phyloP scores from a whole-genome alignment of 768 basidiomycete genomes.

The Phanerochaete sordida region DNA sequence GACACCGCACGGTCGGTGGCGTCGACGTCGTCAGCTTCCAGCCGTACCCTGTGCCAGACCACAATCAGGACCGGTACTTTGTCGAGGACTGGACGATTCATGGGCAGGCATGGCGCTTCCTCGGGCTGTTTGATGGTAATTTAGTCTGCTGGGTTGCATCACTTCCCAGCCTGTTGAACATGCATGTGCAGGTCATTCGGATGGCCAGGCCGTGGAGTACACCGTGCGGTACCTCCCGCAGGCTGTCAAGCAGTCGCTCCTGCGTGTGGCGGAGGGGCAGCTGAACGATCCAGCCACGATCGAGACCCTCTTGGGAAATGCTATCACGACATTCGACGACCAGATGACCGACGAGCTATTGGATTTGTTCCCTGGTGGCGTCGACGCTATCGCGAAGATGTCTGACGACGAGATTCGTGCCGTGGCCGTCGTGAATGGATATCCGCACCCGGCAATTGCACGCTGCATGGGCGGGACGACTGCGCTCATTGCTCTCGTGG shows the following conservation, averaged over 20 bases:
- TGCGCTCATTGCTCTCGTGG: constrained; percentile 43
- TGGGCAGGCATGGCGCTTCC: constrained; percentile 36
- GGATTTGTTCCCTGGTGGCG: constrained; percentile 51
- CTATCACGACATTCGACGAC: constrained; percentile 38
- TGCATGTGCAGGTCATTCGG: constrained; percentile 26
- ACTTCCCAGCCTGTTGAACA: neutral
- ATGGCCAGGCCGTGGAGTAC: constrained; percentile 42
- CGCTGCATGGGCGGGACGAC: constrained; percentile 53
- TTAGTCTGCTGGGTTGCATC: no score
- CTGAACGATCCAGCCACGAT: constrained; percentile 20
- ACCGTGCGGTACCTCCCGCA: constrained; percentile 35
- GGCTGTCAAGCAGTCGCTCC: constrained; percentile 26
- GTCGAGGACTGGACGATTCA: constrained; percentile 37
- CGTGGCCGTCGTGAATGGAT: constrained; percentile 38
- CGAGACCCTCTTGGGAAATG: constrained; percentile 33
- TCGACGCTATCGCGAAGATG: constrained; percentile 38
- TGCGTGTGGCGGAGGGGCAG: constrained; percentile 28
- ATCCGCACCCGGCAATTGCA: constrained; percentile 33
- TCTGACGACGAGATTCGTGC: constrained; percentile 55
- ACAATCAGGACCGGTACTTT: constrained; percentile 33
- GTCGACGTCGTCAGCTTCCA: constrained; percentile 42
- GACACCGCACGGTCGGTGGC: constrained; percentile 27
- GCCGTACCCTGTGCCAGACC: constrained; percentile 31
- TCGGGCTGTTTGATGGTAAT: constrained; percentile 43
- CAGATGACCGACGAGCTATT: constrained; percentile 38